phyloP scores from a whole-genome alignment of 768 basidiomycete genomes.

The Auricularia sp. region DNA sequence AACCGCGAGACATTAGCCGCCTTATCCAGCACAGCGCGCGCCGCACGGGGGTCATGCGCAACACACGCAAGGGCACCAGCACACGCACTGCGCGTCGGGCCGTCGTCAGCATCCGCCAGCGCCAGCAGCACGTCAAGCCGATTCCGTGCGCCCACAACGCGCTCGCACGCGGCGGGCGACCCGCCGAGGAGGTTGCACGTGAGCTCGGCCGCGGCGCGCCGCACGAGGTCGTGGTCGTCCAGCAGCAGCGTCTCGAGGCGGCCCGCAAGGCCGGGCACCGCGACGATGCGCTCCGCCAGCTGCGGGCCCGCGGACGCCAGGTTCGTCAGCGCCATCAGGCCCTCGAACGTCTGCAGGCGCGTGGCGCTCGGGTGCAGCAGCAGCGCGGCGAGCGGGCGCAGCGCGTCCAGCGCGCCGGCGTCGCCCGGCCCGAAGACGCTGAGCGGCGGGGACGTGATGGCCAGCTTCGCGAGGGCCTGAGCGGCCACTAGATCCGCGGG shows the following conservation, averaged over 20 bases:
- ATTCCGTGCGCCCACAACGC: constrained; percentile 46
- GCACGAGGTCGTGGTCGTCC: constrained; percentile 73
- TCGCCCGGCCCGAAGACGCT: constrained; percentile 85
- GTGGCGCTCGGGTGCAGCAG: constrained; percentile 59
- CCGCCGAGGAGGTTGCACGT: constrained; percentile 83
- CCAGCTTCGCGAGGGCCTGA: constrained; percentile 86
- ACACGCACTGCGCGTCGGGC: constrained; percentile 79
- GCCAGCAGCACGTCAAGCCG: constrained; percentile 78
- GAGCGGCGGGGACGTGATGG: constrained; percentile 84
- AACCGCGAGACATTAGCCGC: constrained; percentile 27
- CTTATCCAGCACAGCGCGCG: constrained; percentile 23
- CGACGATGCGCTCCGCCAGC: constrained; percentile 55
- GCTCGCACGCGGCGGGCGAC: constrained; percentile 64
- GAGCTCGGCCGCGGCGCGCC: constrained; percentile 83
- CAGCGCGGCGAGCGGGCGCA: constrained; percentile 68
- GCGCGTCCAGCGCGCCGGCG: constrained; percentile 68
- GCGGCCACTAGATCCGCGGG: constrained; percentile 48
- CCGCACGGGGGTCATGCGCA: constrained; percentile 52
- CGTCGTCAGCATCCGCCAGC: constrained; percentile 77
- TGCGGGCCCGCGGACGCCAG: constrained; percentile 68
- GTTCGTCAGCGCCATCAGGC: constrained; percentile 94
- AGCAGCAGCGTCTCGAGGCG: constrained; percentile 65
- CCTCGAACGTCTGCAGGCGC: constrained; percentile 82
- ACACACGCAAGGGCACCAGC: constrained; percentile 83
- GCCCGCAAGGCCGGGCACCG: constrained; percentile 37